Percentiles rank a stretch among this genome's conserved stretches.
phyloP scores from a whole-genome alignment of 2,329 filamentous ascomycete genomes.

The Trichoderma sp. region DNA sequence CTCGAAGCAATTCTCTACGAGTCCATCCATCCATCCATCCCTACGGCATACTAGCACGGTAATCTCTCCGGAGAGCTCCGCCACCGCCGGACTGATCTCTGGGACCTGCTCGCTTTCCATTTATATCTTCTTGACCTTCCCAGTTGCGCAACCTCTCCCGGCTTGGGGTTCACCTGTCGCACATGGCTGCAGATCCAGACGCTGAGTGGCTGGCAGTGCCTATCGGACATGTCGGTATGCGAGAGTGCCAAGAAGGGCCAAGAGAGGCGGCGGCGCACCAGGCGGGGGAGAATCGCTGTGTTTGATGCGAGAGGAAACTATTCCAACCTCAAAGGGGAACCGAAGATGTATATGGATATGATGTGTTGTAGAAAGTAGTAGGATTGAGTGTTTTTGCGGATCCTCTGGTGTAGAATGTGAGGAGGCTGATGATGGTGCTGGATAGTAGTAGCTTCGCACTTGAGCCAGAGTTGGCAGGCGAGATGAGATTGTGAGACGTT shows the following conservation, averaged over 20 bases:
- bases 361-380: neutral
- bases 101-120: neutral
- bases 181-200: neutral
- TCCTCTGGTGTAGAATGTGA: neutral
- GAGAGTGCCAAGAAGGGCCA: neutral
- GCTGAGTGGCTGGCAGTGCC: neutral
- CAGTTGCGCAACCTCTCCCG: neutral
- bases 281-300: neutral
- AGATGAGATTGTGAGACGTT: neutral
- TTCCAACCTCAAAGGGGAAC: neutral
- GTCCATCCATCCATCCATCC: too few relatives aligned
- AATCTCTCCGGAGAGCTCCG: neutral
- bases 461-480: neutral
- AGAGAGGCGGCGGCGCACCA: neutral
- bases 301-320: neutral
- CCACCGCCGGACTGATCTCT: neutral
- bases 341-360: neutral
- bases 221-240: neutral
- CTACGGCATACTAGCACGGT: neutral
- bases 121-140: neutral
- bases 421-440: neutral
- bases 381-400: neutral
- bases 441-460: neutral
- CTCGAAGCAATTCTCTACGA: neutral
- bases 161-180: neutral